These are phyloP conservation scores for Alternaria atra DNA, from an alignment of 2,329 filamentous ascomycete genomes.

Conservation along the genomic window DNA sequence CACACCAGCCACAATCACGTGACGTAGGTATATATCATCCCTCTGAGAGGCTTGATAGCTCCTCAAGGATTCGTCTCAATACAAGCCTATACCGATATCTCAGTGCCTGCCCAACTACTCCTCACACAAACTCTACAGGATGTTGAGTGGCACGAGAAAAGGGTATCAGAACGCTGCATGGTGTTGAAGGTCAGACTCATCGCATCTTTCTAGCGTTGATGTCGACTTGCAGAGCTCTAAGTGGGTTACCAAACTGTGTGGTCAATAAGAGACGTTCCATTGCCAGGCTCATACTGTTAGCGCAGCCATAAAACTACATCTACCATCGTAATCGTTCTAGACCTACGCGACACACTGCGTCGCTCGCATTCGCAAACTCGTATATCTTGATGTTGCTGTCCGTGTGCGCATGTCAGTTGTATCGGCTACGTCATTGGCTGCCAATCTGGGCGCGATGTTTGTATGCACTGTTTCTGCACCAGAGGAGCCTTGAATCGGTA, in stretches of 20 bases:
- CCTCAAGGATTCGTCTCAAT: too few relatives aligned
- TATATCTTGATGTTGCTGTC: neutral
- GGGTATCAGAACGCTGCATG: neutral
- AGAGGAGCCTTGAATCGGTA: too few relatives aligned
- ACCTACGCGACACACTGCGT: neutral
- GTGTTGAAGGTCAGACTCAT: neutral
- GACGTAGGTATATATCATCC: too few relatives aligned
- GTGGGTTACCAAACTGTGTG: neutral
- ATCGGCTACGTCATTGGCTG: constrained; percentile 1
- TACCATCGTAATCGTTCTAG: neutral
- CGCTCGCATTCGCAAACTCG: neutral
- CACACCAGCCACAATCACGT: too few relatives aligned
- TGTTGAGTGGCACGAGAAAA: neutral
- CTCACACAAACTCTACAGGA: neutral
- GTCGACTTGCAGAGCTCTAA: neutral
- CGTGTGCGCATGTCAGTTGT: neutral
- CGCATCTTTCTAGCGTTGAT: neutral
- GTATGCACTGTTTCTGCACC: neutral
- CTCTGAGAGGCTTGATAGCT: too few relatives aligned
- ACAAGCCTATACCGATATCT: too few relatives aligned
- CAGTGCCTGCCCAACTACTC: too few relatives aligned
- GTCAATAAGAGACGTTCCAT: neutral
- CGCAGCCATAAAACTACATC: neutral
- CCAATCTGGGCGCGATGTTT: neutral
- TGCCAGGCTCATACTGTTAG: neutral